Percentiles rank a stretch among this genome's conserved stretches.
Evolutionary conservation across 768 basidiomycete species (phyloP).

Genomic region (Cubamyces sp.): DNA sequence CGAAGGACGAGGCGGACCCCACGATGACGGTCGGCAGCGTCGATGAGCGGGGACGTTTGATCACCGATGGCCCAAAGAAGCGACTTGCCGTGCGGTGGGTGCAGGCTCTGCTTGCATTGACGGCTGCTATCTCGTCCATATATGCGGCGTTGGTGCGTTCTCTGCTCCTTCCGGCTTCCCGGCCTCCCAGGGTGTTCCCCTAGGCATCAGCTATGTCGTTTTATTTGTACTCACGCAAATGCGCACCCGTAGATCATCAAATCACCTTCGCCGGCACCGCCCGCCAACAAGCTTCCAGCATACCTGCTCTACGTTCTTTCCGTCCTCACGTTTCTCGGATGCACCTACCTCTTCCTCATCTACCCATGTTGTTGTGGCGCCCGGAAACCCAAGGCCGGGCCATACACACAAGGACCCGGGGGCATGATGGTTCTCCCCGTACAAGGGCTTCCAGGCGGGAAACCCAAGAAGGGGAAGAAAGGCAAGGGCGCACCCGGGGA

Average conservation of each 20-base stretch:
- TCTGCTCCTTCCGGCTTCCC: neutral
- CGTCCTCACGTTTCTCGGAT: constrained; percentile 51
- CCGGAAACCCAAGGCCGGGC: constrained; percentile 29
- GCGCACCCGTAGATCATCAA: constrained; percentile 53
- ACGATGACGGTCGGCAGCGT: constrained; percentile 61
- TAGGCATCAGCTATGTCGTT: too few relatives aligned
- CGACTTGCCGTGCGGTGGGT: constrained; percentile 51
- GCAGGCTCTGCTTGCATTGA: constrained; percentile 54
- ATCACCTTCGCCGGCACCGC: constrained; percentile 52
- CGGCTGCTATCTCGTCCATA: constrained; percentile 57
- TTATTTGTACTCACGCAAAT: constrained; percentile 21
- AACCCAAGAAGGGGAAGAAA: constrained; percentile 47
- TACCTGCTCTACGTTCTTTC: constrained; percentile 63
- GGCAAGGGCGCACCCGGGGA: constrained; percentile 35
- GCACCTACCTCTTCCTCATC: constrained; percentile 59
- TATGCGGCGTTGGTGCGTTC: constrained; percentile 64
- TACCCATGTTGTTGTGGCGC: constrained; percentile 58
- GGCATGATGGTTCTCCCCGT: constrained; percentile 71
- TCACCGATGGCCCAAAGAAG: constrained; percentile 67
- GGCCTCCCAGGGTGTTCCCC: neutral
- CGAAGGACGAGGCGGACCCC: constrained; percentile 45
- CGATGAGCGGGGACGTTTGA: constrained; percentile 57
- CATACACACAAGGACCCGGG: constrained; percentile 29
- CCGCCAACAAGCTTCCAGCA: constrained; percentile 56
- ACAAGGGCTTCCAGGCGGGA: constrained; percentile 50